Percentiles rank a stretch among this genome's conserved stretches.
These are phyloP conservation scores for Aspergillus sp. DNA, from an alignment of 2,329 filamentous ascomycete species.

Conservation along the genomic window DNA sequence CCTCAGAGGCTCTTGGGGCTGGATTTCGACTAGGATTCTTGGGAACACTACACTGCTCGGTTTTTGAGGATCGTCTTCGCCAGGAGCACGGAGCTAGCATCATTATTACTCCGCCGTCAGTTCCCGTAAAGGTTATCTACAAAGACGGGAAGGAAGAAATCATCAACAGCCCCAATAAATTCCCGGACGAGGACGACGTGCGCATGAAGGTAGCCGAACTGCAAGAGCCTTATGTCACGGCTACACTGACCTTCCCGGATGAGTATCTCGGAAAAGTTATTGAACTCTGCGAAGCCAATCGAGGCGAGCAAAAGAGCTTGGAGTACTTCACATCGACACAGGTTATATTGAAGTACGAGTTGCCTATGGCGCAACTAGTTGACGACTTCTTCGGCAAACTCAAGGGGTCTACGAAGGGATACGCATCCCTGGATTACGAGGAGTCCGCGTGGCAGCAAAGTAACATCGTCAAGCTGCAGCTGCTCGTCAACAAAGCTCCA, in stretches of 20 bases:
- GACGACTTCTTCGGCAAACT: conserved; percentile 98
- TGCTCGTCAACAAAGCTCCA: conserved; percentile 89
- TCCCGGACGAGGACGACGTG: conserved; percentile 72
- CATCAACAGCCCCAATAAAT: conserved; percentile 84
- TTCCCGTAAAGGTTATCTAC: conserved; percentile 86
- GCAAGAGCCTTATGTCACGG: conserved; percentile 75
- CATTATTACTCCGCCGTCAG: conserved; percentile 94
- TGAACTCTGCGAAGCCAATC: conserved; percentile 87
- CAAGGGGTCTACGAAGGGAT: conserved; percentile 91
- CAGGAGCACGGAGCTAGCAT: conserved; percentile 94
- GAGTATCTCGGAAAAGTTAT: conserved; percentile 95
- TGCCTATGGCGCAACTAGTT: conserved; percentile 87
- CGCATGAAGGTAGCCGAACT: conserved; percentile 63
- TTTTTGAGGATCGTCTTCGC: conserved; percentile 92
- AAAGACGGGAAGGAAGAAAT: conserved; percentile 76
- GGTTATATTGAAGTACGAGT: conserved; percentile 90
- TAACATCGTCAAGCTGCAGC: conserved; percentile 83
- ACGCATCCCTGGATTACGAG: conserved; percentile 95
- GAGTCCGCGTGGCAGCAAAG: conserved; percentile 85
- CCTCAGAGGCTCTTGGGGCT: conserved; percentile 88
- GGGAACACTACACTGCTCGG: conserved; percentile 97
- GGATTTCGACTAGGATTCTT: conserved; percentile 94
- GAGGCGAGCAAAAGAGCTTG: conserved; percentile 83
- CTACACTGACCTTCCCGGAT: conserved; percentile 88
- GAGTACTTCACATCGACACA: conserved; percentile 91